A percentile compares a stretch with the other conserved stretches of the same genome.
Conservation (phyloP, 768 basidiomycete genomes). For the Strobilomyces dryophilus region DNA sequence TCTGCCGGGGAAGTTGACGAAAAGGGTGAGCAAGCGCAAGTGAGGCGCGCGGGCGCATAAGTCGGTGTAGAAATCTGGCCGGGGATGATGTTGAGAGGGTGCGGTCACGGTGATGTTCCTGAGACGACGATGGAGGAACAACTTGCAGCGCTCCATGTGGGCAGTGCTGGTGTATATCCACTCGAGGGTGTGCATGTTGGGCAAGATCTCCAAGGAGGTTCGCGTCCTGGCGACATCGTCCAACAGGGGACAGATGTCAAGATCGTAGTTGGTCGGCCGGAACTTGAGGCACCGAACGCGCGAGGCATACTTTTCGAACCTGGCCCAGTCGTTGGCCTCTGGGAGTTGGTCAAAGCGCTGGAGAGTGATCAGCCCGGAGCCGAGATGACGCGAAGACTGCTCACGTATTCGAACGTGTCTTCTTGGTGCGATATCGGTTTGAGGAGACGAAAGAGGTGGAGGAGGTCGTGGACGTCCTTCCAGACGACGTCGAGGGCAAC, state of each 20-base stretch:
- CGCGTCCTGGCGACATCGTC: conserved; percentile 58
- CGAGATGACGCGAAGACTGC: not conserved
- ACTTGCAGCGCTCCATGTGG: conserved; percentile 35
- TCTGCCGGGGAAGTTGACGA: conserved; percentile 37
- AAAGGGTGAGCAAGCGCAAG: conserved; percentile 45
- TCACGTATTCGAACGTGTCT: conserved; percentile 21
- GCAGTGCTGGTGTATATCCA: conserved; percentile 37
- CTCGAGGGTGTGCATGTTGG: conserved; percentile 47
- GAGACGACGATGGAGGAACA: conserved; percentile 58
- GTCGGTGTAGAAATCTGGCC: conserved; percentile 30
- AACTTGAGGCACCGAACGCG: conserved; percentile 42
- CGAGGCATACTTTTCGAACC: conserved; percentile 50
- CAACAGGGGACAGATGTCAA: conserved; percentile 21
- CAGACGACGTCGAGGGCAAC: conserved; percentile 56
- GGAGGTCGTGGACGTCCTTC: conserved; percentile 46
- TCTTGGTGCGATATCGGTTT: conserved; percentile 37
- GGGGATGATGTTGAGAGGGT: conserved; percentile 13
- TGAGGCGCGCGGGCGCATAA: conserved; percentile 49
- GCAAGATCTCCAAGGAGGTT: conserved; percentile 48
- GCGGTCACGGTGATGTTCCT: conserved; percentile 35
- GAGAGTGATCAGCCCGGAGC: not conserved
- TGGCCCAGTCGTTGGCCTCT: conserved; percentile 48
- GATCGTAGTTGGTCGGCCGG: conserved; percentile 9
- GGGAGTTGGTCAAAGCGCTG: conserved; percentile 42
- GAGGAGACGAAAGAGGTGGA: conserved; percentile 45